A percentile compares a stretch with the other conserved stretches of the same genome.
Evolutionary conservation across 306 rosid species (phyloP).

Genomic region (Cicer judaicum): DNA sequence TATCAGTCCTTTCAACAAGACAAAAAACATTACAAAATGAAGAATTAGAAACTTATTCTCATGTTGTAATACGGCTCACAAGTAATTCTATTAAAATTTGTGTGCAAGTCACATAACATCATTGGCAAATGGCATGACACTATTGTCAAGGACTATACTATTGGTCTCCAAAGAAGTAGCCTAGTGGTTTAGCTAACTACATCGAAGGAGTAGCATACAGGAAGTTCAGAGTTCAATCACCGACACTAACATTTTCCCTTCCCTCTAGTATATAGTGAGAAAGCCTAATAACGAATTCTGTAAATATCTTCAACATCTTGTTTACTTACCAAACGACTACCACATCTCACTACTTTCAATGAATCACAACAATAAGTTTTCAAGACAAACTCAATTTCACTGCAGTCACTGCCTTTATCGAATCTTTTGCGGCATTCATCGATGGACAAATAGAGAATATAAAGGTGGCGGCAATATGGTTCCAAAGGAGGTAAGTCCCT

Average conservation of each 20-base stretch:
- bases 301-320: constrained; percentile 43
- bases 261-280: not conserved
- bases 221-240: no score
- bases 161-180: not conserved
- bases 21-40: not conserved
- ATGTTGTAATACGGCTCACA: not conserved
- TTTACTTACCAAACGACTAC: constrained; percentile 46
- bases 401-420: constrained; percentile 2
- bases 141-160: not conserved
- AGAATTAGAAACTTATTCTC: not conserved
- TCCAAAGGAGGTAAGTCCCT: constrained; percentile 39
- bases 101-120: not conserved
- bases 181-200: not conserved
- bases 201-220: no score
- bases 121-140: no score
- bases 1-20: constrained; percentile 9
- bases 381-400: constrained; percentile 45
- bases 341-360: constrained; percentile 30
- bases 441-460: constrained; percentile 43
- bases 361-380: constrained; percentile 15
- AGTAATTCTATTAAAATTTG: not conserved
- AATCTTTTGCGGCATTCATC: constrained; percentile 32
- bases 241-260: no score
- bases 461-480: constrained; percentile 39
- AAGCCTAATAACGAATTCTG: not conserved